phyloP scores from a whole-genome alignment of 345 rosid genomes.

The Acer campestre region DNA sequence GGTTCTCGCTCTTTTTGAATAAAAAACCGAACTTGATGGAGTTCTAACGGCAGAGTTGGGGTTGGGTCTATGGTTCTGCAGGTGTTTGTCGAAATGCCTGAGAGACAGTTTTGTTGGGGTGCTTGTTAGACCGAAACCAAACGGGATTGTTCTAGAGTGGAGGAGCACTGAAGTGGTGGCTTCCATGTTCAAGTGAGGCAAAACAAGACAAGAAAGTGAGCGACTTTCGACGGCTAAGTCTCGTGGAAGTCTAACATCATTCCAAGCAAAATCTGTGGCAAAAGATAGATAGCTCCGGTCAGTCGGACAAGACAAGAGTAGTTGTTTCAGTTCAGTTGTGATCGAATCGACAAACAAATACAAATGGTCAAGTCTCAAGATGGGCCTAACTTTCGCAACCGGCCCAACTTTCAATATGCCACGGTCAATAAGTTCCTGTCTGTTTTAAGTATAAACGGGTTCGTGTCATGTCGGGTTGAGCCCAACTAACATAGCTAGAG shows the following conservation, averaged over 20 bases:
- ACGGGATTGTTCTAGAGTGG: slow-evolving; percentile 45
- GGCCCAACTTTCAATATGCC: too few species aligned
- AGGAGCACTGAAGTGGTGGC: slow-evolving; percentile 50
- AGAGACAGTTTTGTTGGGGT: slow-evolving; percentile 36
- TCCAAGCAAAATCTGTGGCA: not conserved
- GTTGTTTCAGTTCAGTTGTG: not conserved
- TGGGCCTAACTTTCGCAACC: not conserved
- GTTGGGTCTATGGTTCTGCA: slow-evolving; percentile 26
- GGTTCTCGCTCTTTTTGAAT: slow-evolving; percentile 25
- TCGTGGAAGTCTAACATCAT: not conserved
- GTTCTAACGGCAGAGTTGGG: slow-evolving; percentile 23
- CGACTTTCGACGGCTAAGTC: not conserved
- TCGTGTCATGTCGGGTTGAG: too few species aligned
- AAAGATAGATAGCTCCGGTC: slow-evolving; percentile 18
- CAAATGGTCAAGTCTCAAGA: not conserved
- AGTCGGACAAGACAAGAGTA: not conserved
- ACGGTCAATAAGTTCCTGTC: too few species aligned
- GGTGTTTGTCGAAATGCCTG: slow-evolving; percentile 71
- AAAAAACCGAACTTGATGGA: slow-evolving; percentile 20
- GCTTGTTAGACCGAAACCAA: slow-evolving; percentile 19
- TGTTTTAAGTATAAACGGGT: too few species aligned
- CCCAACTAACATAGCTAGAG: too few species aligned
- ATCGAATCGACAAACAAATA: not conserved
- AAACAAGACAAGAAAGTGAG: not conserved
- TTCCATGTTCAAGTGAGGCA: slow-evolving; percentile 45